These are phyloP conservation scores for Alnus rubra DNA, from an alignment of 306 rosid species.

Conservation along the genomic window DNA sequence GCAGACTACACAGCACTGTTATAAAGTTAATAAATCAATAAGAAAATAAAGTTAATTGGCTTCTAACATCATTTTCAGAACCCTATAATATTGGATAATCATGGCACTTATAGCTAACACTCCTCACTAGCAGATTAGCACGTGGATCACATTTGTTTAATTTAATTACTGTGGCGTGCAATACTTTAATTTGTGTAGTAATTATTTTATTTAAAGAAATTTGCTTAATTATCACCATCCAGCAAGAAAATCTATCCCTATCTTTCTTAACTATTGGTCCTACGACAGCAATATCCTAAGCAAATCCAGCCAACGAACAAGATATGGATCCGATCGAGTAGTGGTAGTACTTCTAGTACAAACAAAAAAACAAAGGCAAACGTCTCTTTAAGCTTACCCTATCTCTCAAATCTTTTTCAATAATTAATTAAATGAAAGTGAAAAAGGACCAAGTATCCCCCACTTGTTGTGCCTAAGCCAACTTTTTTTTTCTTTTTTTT, in stretches of 20 bases:
- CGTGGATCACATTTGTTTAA: conserved; percentile 21
- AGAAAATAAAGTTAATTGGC: no score
- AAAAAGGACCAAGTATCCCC: conserved; percentile 6
- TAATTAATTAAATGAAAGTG: background rate
- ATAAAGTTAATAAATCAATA: no score
- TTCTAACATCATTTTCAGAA: no score
- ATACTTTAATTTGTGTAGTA: no score
- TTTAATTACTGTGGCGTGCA: no score
- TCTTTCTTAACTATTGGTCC: conserved; percentile 29
- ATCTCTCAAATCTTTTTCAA: conserved; percentile 18
- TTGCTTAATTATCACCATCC: background rate
- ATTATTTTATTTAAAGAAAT: background rate
- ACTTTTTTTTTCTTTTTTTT: background rate
- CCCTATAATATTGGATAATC: no score
- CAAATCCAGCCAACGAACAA: conserved; percentile 54
- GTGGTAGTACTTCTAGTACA: conserved; percentile 35
- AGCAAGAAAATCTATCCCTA: conserved; percentile 1
- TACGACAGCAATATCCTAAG: conserved; percentile 24
- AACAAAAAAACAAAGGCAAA: conserved; percentile 11
- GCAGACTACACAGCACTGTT: no score
- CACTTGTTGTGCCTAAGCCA: conserved; percentile 26
- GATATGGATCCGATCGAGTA: conserved; percentile 32
- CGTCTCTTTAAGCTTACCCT: background rate
- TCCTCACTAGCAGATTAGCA: conserved; percentile 9
- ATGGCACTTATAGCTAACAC: background rate